Evolutionary conservation across 2,329 filamentous ascomycete genomes (phyloP).

Genomic region (Xylaria sp.): DNA sequence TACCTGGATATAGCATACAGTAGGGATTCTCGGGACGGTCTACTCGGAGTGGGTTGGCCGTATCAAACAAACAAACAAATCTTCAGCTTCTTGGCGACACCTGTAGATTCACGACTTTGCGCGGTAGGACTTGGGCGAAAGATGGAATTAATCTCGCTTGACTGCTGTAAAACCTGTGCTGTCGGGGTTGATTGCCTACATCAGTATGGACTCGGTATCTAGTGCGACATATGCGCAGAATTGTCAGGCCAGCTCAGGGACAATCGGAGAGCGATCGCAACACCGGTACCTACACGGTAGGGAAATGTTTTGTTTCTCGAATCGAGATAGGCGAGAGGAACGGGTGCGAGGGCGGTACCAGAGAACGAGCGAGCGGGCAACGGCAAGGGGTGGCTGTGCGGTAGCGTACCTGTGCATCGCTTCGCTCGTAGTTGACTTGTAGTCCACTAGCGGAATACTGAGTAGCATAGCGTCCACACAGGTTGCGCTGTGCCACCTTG

Average conservation of each 20-base stretch:
- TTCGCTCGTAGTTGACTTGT: no score
- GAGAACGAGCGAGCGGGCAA: neutral
- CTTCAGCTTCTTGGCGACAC: neutral
- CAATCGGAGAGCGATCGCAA: constrained; percentile 5
- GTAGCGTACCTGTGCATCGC: constrained; percentile 1
- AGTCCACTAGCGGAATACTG: no score
- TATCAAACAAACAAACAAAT: no score
- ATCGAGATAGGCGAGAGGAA: neutral
- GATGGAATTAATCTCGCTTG: constrained; percentile 1
- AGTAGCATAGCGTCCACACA: no score
- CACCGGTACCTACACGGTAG: no score
- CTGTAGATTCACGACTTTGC: no score
- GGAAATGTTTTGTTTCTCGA: neutral
- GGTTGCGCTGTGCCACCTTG: constrained; percentile 26
- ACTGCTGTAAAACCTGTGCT: neutral
- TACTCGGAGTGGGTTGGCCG: no score
- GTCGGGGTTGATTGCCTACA: neutral
- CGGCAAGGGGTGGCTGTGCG: constrained; percentile 16
- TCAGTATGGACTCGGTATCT: neutral
- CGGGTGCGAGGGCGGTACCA: neutral
- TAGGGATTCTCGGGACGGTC: neutral
- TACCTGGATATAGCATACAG: neutral
- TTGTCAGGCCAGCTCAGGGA: neutral
- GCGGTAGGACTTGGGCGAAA: neutral
- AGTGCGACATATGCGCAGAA: no score